Evolutionary conservation across 169 alveolate species (phyloP).

Genomic region (Cryptosporidium andersoni): DNA sequence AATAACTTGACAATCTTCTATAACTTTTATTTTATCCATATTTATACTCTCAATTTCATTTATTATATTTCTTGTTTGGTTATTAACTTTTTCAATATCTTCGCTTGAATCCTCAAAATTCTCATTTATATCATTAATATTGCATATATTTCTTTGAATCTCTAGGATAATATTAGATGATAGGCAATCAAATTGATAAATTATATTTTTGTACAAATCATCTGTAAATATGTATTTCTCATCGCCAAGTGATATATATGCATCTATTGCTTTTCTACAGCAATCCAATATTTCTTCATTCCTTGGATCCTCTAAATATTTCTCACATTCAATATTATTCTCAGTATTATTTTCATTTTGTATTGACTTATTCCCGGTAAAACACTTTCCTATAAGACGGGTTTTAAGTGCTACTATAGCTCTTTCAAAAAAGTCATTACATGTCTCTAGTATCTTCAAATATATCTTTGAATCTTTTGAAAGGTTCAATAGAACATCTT

Average conservation of each 20-base stretch:
- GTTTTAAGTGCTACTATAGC: conserved; percentile 18
- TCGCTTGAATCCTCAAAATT: too few species aligned
- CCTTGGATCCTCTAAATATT: background rate
- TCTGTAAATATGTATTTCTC: conserved; percentile 5
- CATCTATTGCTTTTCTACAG: background rate
- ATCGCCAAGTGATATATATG: conserved; percentile 16
- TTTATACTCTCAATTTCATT: conserved; percentile 27
- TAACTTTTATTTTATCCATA: background rate
- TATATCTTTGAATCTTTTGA: conserved; percentile 18
- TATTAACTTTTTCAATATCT: conserved; percentile 12
- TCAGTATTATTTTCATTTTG: too few species aligned
- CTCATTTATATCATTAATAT: too few species aligned
- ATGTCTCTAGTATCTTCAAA: background rate
- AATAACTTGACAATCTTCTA: background rate
- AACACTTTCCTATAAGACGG: background rate
- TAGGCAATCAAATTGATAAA: too few species aligned
- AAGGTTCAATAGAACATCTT: conserved; percentile 8
- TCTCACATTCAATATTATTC: too few species aligned
- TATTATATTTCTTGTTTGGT: conserved; percentile 8
- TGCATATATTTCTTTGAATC: too few species aligned
- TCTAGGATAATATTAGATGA: too few species aligned
- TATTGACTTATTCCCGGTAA: too few species aligned
- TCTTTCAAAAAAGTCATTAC: conserved; percentile 33
- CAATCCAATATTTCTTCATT: conserved; percentile 6
- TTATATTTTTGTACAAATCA: background rate